A percentile compares a stretch with the other conserved stretches of the same genome.
phyloP scores from a whole-genome alignment of 2,329 filamentous ascomycete genomes.

The Xylaria sp. region DNA sequence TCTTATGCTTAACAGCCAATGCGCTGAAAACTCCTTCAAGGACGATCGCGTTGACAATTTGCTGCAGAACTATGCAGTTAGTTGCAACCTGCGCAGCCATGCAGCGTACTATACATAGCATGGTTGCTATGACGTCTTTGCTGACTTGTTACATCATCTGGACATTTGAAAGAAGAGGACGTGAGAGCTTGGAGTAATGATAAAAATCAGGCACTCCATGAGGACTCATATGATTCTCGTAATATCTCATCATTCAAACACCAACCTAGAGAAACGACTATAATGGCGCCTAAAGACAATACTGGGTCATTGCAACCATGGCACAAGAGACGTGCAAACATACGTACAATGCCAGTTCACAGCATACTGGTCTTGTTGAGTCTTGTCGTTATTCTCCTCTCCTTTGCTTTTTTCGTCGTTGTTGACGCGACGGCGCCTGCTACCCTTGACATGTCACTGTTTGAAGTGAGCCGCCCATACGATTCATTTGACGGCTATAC shows the following conservation, averaged over 20 bases:
- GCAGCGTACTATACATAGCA: neutral
- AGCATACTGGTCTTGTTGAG: neutral
- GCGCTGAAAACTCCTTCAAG: neutral
- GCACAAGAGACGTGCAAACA: conserved; percentile 4
- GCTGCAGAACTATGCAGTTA: too few species aligned
- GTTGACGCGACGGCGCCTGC: neutral
- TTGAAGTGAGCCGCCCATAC: neutral
- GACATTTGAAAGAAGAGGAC: neutral
- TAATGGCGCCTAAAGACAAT: neutral
- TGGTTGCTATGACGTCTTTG: neutral
- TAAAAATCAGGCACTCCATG: neutral
- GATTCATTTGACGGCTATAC: neutral
- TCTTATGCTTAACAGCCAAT: neutral
- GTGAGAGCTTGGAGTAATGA: neutral
- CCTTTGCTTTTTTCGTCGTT: neutral
- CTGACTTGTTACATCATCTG: neutral
- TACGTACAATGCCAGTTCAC: neutral
- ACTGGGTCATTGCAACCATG: neutral
- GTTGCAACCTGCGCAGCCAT: neutral
- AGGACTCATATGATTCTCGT: neutral
- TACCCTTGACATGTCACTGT: neutral
- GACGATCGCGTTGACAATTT: neutral
- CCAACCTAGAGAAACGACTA: neutral
- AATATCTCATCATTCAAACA: neutral
- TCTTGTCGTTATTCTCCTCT: neutral